Conservation (phyloP, 2,329 filamentous ascomycete species). For the Coniochaeta ligniaria region DNA sequence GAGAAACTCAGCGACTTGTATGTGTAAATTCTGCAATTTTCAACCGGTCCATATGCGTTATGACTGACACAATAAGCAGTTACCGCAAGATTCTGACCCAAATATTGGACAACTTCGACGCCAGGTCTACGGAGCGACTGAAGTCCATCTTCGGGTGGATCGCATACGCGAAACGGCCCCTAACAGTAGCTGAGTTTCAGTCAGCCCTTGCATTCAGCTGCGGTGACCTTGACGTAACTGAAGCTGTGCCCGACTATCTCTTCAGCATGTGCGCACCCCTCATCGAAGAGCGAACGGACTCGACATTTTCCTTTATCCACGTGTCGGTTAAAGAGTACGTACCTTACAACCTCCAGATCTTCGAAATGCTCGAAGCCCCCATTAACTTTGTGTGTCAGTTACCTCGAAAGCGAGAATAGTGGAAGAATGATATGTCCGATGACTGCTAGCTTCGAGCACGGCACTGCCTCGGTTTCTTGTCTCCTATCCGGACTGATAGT, state of each 20-base stretch:
- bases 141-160: constrained; percentile 26
- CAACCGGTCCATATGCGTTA: background rate
- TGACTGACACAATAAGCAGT: constrained; percentile 9
- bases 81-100: constrained; percentile 21
- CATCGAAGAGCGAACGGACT: constrained; percentile 10
- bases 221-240: background rate
- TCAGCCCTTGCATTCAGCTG: constrained; percentile 23
- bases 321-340: constrained; percentile 15
- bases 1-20: constrained; percentile 17
- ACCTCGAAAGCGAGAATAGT: constrained; percentile 8
- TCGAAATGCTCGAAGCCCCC: background rate
- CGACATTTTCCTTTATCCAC: constrained; percentile 14
- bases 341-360: background rate
- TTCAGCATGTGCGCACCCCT: constrained; percentile 8
- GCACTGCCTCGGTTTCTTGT: constrained; percentile 14
- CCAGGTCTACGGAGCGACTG: constrained; percentile 18
- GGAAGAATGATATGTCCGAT: constrained; percentile 5
- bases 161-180: constrained; percentile 25
- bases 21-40: constrained; percentile 1
- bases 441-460: constrained; percentile 11
- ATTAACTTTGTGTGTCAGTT: constrained; percentile 3
- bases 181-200: constrained; percentile 22
- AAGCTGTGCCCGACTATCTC: constrained; percentile 7
- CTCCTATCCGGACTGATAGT: constrained; percentile 15
- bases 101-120: constrained; percentile 16